Evolutionary conservation across 1,284 basidiomycete genomes (phyloP), one percentile per base, ranked within the genome.

Genomic region (Ustilago cynodontis): DNA sequence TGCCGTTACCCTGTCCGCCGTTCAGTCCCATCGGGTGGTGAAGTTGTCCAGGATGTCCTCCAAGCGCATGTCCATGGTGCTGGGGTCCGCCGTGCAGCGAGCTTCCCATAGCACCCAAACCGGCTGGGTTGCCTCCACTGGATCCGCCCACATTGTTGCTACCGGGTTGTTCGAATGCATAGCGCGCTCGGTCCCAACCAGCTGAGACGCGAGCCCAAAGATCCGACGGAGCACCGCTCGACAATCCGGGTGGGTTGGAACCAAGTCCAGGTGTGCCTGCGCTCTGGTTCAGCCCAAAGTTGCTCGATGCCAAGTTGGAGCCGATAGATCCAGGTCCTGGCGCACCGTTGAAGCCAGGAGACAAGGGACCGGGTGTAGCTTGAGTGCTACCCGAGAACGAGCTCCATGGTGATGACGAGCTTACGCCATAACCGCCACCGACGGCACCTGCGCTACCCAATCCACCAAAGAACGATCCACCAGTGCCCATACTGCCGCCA

Each of bases 101-200:
- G 26, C 59, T 59, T 18, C 67, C 61, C 26, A 71, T 66, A 33
- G 47, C 57, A 24, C 59, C 65, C 10, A 69, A 41, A 8, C 55
- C 59, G 7, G 53, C 54, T 24, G 61, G 39, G 20, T 35, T 49
- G 13, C 37, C 69, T 18, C 68, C 60, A 29, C 57, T 59, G 29
- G 53, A 51, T 37, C 59, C 63, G 3, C 37, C 52, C n/a, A 26
- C 31, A 22, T 29, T 50, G 59, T 63, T 67, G 60, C 67, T 53
- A 50, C 67, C 65, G 11, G 81, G 80, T 65, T 78, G 77, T 55
- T 85, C 84, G 49, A 84, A 85, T 13, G 83, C 83, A 53, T 67
- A 80, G 31, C 83, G 76, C 35, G 84, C 83, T 8, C 82, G 77
- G 52, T 85, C 83, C 84, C 84, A 85, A 54, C 70, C 58, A 33